Base-by-base conservation (phyloP, 495 filamentous ascomycete species). In the Penicillium bovifimosum region DNA sequence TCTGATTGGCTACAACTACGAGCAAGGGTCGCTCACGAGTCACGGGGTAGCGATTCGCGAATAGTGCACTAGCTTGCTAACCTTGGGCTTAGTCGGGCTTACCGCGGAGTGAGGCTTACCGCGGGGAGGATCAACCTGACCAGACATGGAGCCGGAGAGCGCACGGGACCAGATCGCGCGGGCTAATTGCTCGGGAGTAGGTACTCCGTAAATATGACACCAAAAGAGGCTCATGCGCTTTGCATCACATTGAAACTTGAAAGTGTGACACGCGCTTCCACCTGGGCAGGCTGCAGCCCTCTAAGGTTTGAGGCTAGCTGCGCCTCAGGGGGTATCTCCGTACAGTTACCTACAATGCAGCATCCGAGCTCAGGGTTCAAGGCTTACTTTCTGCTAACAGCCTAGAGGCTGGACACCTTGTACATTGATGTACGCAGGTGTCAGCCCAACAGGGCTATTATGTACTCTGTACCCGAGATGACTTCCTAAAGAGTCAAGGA, bases 231-330 rank as follows among this genome's bases (percentile, higher is more conserved):
- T 48, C n/a, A 28, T 27, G 6, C 3, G 35, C 6, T 16, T 31
- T 34, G 28, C 28, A 33, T 55, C 32, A 49, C 29, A 38, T 40
- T 11, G 13, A 41, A 50, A 45, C 33, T 40, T 11, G 13, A 41
- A 50, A 45, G 44, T 35, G 47, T 50, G 31, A 44, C 49, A 40
- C 52, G 53, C 51, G 29, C 39, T 41, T 33, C 34, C 54, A n/a
- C n/a, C n/a, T n/a, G n/a, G n/a, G n/a, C n/a, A 59, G 58, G 54
- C 70, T 68, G 65, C 64, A 69, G 69, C 71, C 68, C 58, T 51
- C 65, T 66, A 73, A 58, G 68, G 69, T 65, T 72, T 65, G 68
- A 67, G 67, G 63, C 69, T 64, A 53, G 49, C 44, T 51, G 50
- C 49, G 47, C 41, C 50, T 45, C 41, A 45, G 40, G 36, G 29